Base-by-base conservation (phyloP, 2,329 filamentous ascomycete genomes). In the Curvularia spicifera region DNA sequence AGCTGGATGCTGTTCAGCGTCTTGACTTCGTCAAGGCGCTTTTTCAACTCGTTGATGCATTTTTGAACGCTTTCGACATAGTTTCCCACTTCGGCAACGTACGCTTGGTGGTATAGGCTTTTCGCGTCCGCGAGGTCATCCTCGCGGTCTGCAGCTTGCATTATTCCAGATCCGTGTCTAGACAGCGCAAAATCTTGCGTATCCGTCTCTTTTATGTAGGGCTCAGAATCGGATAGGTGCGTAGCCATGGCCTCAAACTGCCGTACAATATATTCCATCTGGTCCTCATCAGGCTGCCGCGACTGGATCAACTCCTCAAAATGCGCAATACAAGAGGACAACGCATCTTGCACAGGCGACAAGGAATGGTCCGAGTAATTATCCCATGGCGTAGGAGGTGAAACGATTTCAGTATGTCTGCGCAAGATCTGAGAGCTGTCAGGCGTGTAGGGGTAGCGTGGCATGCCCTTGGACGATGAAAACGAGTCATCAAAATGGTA, bases 211-310 rank as follows among this genome's bases (percentile, higher is more conserved):
- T 57, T 54, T 0, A 65, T 63, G 20, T 73, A 68, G 18, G 71
- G 47, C 26, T 69, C 68, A 6, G 71, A 70, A 6, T 67, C 65
- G 7, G 71, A 67, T 15, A 76, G 72, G 42, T 65, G 68, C 1
- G 60, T 59, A 6, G 69, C 68, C 63, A 76, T 73, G 47, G 68
- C 64, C 53, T 76, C 73, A 45, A 76, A 71, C 44, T 71, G 69
- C 13, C 63, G 60, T 2, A 76, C 63, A 20, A 76, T 67, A 47
- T 72, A 75, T 45, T 75, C 71, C 67, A 76, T 70, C 53, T 76
- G 72, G 28, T 71, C 66, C 24, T 73, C 71, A 33, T 67, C 70
- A 4, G 73, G 73, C 44, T 72, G 65, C 24, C 64, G 66, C 4
- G 67, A 68, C 37, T 68, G 63, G 24, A 74, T 73, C 29, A 75